Evolutionary conservation across 495 filamentous ascomycete species (phyloP), one percentile per base, ranked within the genome.

Genomic region (Neurospora sp.): DNA sequence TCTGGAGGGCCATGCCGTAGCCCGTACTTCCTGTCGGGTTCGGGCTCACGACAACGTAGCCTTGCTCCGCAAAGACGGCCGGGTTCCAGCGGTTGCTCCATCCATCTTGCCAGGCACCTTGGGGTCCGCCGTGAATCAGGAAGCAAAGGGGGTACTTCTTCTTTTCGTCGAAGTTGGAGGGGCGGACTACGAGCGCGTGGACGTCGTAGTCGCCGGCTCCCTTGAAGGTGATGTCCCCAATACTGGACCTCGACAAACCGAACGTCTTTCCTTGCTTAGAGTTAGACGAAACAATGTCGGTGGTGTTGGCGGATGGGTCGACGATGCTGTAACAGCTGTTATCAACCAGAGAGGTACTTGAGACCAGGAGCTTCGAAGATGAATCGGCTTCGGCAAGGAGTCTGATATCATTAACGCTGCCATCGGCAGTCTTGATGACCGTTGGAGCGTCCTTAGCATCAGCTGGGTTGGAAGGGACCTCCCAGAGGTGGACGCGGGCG

Each of bases 21-120:
- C 92, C 91, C 20, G 93, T 95, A 74, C 89, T 92, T 10, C 94
- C 94, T 0, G 93, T 96, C 10, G 94, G 94, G 76, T 97, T 97
- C 8, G 94, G 93, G n/a, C 88, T 86, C 27, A 97, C 88, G 10
- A 93, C 92, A 14, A 97, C 89, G 74, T 96, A 97, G 14, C 94
- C 94, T 78, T 96, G 93, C 79, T 97, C 94, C 4, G 94, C 94
- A 78, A 95, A 97, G 5, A 96, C 86, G 8, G 92, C 93, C 0
- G 92, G 93, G 74, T 98, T 98, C 94, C 94, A 97, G 18, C 94
- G 85, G 1, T 92, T 97, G 73, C 87, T 91, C 94, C 94, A 97
- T 39, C 87, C 82, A 77, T 97, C 92, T 7, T 85, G 86, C 93
- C 94, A 97, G 1, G 92, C 90, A 8, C 91, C 91, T 78, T 97